Base-by-base conservation (phyloP, 257 asterid genomes). In the Eustoma russellianum region DNA sequence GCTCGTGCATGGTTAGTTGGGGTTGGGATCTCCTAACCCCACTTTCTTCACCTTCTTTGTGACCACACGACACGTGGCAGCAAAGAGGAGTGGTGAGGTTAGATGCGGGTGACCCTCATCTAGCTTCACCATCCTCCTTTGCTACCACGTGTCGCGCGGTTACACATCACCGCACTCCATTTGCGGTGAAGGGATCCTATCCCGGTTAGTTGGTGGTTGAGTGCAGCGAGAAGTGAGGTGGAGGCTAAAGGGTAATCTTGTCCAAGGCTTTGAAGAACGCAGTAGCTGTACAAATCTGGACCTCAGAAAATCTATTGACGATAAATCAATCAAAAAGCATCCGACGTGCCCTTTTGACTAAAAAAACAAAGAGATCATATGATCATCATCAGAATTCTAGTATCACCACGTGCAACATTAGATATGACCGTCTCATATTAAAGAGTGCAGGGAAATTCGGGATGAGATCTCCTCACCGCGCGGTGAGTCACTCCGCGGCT, bases 291-390 rank as follows among this genome's bases (percentile, higher is more conserved):
- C 17, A 64, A 66, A 69, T 33, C 33, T 52, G 55, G 48, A 53
- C 69, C 71, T 59, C 69, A 49, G 11, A 46, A 46, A 33, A 61
- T 52, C 43, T 24, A 24, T 30, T 7, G 14, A 46, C 40, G 18
- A 13, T 14, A 34, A 40, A 7, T 54, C 46, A 17, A 15, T 35
- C 54, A 9, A 43, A 61, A 64, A 60, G 33, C 59, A 33, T 24
- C 40, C 41, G 57, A 67, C 71, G 70, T 68, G 71, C 53, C 46
- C 52, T 11, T 68, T 66, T 70, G 78, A 70, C 78, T 64, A 6
- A 53, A 80, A 74, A 53, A 74, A 65, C 78, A 53, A 41, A 45
- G 61, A 15, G 41, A 30, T 50, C 33, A 33, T 46, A 17, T 18
- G 28, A 17, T 41, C 41, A 17, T 10, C 53, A 41, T 35, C 14